These are phyloP conservation scores for Vitis hybrid DNA, from an alignment of 177 flowering plant genomes.

Conservation along the genomic window DNA sequence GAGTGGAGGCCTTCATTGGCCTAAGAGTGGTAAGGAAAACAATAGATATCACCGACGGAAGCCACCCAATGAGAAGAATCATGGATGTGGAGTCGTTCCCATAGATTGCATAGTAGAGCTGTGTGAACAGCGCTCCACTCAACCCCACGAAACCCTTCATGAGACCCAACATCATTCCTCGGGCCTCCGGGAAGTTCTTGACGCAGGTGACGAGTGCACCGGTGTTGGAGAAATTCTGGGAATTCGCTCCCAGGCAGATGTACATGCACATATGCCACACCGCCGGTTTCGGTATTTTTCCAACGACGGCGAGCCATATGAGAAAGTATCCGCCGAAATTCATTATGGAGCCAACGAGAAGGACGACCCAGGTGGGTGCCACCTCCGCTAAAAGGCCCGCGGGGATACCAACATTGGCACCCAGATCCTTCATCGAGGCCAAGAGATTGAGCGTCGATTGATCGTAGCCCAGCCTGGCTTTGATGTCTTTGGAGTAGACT, in stretches of 20 bases:
- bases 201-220: conserved; percentile 24
- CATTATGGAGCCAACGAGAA: conserved; percentile 17
- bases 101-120: neutral
- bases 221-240: conserved; percentile 26
- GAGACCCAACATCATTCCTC: conserved; percentile 2
- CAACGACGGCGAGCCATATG: conserved; percentile 24
- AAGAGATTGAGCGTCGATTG: conserved; percentile 16
- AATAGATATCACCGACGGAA: neutral
- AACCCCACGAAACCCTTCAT: conserved; percentile 8
- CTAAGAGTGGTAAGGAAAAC: neutral
- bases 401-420: conserved; percentile 22
- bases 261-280: conserved; percentile 26
- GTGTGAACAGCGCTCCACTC: conserved; percentile 6
- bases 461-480: conserved; percentile 22
- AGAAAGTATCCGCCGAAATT: conserved; percentile 26
- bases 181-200: conserved; percentile 25
- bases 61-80: conserved; percentile 4
- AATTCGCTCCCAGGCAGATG: conserved; percentile 22
- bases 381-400: conserved; percentile 26
- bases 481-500: conserved; percentile 22
- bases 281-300: conserved; percentile 14
- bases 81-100: neutral
- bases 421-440: conserved; percentile 22
- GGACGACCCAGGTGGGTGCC: conserved; percentile 26
- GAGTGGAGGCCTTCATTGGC: neutral